Evolutionary conservation across 352 stramenopile species (phyloP).

Genomic region (Pythium monospermum): DNA sequence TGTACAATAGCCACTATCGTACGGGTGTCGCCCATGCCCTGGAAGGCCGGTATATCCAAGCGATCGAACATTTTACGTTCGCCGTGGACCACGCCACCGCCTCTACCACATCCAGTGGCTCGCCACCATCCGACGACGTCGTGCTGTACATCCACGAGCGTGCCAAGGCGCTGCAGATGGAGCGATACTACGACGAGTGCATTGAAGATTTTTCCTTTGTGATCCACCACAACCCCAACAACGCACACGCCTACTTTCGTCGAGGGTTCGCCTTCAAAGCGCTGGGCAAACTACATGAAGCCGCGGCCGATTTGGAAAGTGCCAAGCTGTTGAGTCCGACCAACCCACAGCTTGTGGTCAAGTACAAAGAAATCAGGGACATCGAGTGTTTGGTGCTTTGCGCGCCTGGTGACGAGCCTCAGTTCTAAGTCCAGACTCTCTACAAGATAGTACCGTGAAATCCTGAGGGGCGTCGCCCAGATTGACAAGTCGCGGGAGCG

Average conservation of each 20-base stretch:
- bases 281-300: conserved; percentile 45
- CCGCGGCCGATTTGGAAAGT: conserved; percentile 65
- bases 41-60: conserved; percentile 41
- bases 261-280: conserved; percentile 68
- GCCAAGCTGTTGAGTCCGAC: conserved; percentile 56
- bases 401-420: conserved; percentile 52
- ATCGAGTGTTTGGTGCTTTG: conserved; percentile 73
- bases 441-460: not conserved
- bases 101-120: conserved; percentile 17
- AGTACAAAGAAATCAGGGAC: conserved; percentile 71
- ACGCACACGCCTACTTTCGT: conserved; percentile 81
- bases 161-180: conserved; percentile 74
- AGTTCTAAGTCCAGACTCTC: conserved; percentile 21
- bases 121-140: too few relatives aligned
- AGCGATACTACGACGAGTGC: conserved; percentile 59
- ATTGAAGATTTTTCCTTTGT: conserved; percentile 74
- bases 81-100: conserved; percentile 25
- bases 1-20: conserved; percentile 52
- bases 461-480: conserved; percentile 1
- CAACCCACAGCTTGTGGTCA: conserved; percentile 68
- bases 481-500: conserved; percentile 12
- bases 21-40: conserved; percentile 58
- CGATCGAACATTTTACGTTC: conserved; percentile 66
- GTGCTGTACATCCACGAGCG: conserved; percentile 71
- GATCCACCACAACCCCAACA: conserved; percentile 63